These are phyloP conservation scores for Ogataea pilisensis DNA, from an alignment of 805 yeast genomes.

Conservation along the genomic window DNA sequence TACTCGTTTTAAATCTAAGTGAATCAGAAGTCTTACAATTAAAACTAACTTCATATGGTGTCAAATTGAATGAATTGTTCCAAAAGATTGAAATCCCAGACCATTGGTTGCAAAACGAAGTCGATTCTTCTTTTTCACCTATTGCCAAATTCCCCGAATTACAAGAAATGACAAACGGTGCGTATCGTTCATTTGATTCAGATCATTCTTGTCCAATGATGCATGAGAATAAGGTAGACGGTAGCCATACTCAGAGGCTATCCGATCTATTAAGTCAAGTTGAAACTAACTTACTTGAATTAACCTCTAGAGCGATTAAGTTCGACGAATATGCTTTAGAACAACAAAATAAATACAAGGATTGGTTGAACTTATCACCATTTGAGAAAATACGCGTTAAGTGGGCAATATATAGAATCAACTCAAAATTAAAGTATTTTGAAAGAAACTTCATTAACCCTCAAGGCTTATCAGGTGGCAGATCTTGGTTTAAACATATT, in stretches of 20 bases:
- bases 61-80: conserved; percentile 47
- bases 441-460: conserved; percentile 45
- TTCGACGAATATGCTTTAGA: conserved; percentile 1
- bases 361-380: conserved; percentile 22
- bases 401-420: conserved; percentile 27
- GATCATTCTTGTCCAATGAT: background rate
- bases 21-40: conserved; percentile 46
- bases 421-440: conserved; percentile 36
- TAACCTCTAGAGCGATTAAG: background rate
- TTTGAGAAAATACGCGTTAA: conserved; percentile 27
- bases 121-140: background rate
- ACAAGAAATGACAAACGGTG: background rate
- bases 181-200: background rate
- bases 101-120: conserved; percentile 20
- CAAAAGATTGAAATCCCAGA: conserved; percentile 26
- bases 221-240: background rate
- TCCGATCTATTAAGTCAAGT: background rate
- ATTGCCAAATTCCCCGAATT: background rate
- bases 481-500: conserved; percentile 57
- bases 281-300: background rate
- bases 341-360: conserved; percentile 20
- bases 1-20: conserved; percentile 42
- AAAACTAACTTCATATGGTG: conserved; percentile 45
- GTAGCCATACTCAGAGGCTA: background rate
- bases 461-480: conserved; percentile 41